Conservation (phyloP, 140 eudicot genomes). For the Erigeron philadelphicus region DNA sequence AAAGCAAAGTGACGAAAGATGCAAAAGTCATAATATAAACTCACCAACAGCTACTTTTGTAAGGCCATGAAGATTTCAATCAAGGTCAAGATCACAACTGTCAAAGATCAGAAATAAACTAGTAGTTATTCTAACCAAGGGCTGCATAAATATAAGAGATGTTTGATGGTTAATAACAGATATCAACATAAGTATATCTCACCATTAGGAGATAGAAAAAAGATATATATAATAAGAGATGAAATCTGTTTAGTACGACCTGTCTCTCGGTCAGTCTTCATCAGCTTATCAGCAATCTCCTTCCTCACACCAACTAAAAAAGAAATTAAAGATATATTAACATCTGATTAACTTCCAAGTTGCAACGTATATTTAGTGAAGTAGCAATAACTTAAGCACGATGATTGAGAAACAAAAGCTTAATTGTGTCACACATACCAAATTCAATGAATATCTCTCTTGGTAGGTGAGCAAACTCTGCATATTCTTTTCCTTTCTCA, state of each 20-base stretch:
- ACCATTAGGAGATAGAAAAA: constrained; percentile 91
- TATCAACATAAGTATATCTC: constrained; percentile 24
- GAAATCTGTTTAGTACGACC: constrained; percentile 76
- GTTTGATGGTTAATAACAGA: constrained; percentile 7
- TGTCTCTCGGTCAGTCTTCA: constrained; percentile 78
- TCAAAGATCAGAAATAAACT: constrained; percentile 21
- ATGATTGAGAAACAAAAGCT: not conserved
- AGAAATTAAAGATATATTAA: constrained; percentile 12
- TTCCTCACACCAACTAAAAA: constrained; percentile 82
- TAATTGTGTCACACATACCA: constrained; percentile 39
- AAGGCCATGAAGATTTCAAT: constrained; percentile 48
- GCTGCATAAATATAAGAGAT: not conserved
- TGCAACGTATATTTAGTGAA: constrained; percentile 5
- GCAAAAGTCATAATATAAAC: constrained; percentile 23
- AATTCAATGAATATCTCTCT: constrained; percentile 75
- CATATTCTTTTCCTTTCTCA: constrained; percentile 62
- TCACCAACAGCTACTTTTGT: constrained; percentile 54
- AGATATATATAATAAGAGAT: constrained; percentile 78
- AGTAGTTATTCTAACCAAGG: constrained; percentile 15
- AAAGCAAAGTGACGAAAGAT: constrained; percentile 1
- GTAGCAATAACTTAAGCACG: not conserved
- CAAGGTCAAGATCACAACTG: constrained; percentile 53
- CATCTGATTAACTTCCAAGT: constrained; percentile 4
- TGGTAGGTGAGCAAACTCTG: constrained; percentile 84
- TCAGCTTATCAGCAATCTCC: constrained; percentile 75